A percentile compares a stretch with the other conserved stretches of the same genome.
Conservation (phyloP, 305 asterid genomes). For the Caryopteris hybrid region DNA sequence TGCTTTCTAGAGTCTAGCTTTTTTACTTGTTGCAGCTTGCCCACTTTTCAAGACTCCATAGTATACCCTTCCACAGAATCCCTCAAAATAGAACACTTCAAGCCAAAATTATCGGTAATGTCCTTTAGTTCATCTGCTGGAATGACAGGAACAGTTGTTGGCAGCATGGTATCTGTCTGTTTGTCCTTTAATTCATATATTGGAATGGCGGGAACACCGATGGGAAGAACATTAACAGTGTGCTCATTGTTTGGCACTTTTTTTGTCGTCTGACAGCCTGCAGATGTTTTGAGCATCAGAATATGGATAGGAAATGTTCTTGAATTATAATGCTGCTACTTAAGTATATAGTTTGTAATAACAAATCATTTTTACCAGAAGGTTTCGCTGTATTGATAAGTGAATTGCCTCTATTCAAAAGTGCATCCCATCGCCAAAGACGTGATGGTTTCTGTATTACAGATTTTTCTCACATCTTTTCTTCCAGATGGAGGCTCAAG, state of each 20-base stretch:
- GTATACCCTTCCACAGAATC: conserved; percentile 43
- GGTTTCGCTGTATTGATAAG: too few relatives aligned
- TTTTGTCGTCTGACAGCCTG: conserved; percentile 8
- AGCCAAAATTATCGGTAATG: background rate
- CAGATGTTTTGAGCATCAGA: background rate
- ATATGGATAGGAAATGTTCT: background rate
- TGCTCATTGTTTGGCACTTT: background rate
- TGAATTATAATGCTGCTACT: background rate
- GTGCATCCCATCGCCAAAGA: conserved; percentile 16
- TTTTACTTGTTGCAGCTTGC: conserved; percentile 40
- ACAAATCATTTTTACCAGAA: conserved; percentile 1
- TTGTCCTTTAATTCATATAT: conserved; percentile 28
- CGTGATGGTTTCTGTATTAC: too few relatives aligned
- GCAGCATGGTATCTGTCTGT: conserved; percentile 14
- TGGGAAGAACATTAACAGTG: background rate
- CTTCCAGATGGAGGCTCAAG: background rate
- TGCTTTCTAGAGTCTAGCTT: conserved; percentile 48
- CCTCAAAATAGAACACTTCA: conserved; percentile 37
- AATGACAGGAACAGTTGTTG: background rate
- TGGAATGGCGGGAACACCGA: too few relatives aligned
- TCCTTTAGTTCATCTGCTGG: background rate
- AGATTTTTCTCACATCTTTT: too few relatives aligned
- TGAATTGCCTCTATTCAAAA: conserved; percentile 20
- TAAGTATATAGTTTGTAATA: conserved; percentile 7
- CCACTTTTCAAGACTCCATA: conserved; percentile 37